phyloP scores from a whole-genome alignment of 2,329 filamentous ascomycete genomes.

The Verruconis gallopava region DNA sequence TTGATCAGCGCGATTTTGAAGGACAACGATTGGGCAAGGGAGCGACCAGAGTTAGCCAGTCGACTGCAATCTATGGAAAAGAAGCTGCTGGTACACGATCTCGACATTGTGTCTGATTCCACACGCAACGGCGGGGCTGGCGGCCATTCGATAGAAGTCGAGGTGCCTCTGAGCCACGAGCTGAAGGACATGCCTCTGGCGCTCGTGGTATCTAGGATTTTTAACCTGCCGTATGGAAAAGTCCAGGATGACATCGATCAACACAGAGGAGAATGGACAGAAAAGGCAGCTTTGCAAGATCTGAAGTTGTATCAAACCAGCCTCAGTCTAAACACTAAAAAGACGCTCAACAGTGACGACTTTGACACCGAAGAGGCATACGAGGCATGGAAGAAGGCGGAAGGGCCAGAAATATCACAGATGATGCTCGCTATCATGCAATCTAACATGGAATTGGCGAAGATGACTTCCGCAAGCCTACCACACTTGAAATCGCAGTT shows the following conservation, averaged over 20 bases:
- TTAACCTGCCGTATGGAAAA: conserved; percentile 64
- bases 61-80: conserved; percentile 74
- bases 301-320: conserved; percentile 88
- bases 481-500: conserved; percentile 40
- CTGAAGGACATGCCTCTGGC: conserved; percentile 96
- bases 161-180: conserved; percentile 74
- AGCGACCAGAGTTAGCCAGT: conserved; percentile 70
- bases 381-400: conserved; percentile 81
- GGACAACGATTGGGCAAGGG: conserved; percentile 72
- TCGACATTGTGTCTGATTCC: conserved; percentile 59
- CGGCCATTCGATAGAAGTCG: conserved; percentile 61
- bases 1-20: conserved; percentile 68
- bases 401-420: conserved; percentile 73
- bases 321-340: conserved; percentile 65
- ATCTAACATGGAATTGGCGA: conserved; percentile 72
- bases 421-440: conserved; percentile 89
- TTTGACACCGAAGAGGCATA: conserved; percentile 86
- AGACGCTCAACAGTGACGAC: conserved; percentile 67
- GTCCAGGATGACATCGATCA: conserved; percentile 80
- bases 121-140: conserved; percentile 44
- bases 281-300: conserved; percentile 79
- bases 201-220: conserved; percentile 73
- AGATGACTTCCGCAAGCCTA: conserved; percentile 51
- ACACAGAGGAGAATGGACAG: conserved; percentile 72
- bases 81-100: conserved; percentile 86